Conservation (phyloP, 2,329 filamentous ascomycete species). For the Scedosporium apiospermum region DNA sequence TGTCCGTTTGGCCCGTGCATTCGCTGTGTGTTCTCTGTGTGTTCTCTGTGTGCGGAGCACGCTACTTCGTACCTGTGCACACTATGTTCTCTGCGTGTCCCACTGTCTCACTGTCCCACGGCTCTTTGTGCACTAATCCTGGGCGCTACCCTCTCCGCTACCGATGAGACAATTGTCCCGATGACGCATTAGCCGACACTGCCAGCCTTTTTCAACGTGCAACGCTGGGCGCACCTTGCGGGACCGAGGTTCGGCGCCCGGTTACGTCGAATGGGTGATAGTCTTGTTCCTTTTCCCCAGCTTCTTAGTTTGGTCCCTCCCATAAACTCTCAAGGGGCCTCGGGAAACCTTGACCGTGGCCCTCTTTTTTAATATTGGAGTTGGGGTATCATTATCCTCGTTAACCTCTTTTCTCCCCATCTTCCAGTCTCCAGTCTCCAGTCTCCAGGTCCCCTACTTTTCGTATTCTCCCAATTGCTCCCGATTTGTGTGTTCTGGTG, state of each 20-base stretch:
- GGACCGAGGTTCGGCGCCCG: constrained; percentile 4
- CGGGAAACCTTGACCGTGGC: background rate
- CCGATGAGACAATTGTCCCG: background rate
- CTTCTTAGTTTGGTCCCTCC: background rate
- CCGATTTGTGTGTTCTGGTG: background rate
- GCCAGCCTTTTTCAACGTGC: background rate
- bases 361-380: background rate
- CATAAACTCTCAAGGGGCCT: background rate
- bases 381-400: background rate
- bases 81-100: too few species aligned
- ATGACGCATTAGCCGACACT: constrained; percentile 2
- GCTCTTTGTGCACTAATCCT: too few species aligned
- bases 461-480: background rate
- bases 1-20: too few species aligned
- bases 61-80: too few species aligned
- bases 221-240: background rate
- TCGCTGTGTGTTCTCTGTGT: too few species aligned
- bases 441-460: background rate
- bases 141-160: too few species aligned
- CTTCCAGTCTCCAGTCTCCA: background rate
- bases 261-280: background rate
- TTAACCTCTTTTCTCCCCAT: background rate
- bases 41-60: too few species aligned
- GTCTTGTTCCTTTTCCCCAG: background rate
- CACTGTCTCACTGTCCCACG: too few species aligned